phyloP scores from a whole-genome alignment of 164 flowering plant genomes.

The Magnolia changhungtana region DNA sequence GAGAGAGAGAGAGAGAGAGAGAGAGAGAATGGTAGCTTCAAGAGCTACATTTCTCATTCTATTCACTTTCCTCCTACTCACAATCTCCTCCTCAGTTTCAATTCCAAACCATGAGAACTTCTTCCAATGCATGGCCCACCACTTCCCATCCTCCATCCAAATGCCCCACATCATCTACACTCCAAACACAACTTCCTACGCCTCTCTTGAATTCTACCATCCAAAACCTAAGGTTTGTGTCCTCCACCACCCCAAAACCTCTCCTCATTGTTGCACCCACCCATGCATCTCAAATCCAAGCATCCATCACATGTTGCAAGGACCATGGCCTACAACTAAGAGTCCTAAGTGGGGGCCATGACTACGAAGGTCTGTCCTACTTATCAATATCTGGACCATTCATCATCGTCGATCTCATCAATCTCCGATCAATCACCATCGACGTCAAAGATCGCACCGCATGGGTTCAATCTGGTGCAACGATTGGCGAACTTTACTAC shows the following conservation, averaged over 20 bases:
- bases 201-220: conserved; percentile 12
- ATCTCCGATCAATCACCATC: conserved; percentile 16
- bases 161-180: background rate
- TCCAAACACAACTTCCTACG: conserved; percentile 8
- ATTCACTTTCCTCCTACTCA: background rate
- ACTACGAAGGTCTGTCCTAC: conserved; percentile 35
- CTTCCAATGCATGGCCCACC: conserved; percentile 7
- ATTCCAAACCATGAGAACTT: conserved; percentile 4
- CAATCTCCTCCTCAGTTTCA: background rate
- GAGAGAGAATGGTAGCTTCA: background rate
- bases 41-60: background rate
- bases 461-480: conserved; percentile 34
- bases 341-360: conserved; percentile 33
- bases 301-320: conserved; percentile 24
- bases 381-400: conserved; percentile 10
- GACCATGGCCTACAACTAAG: conserved; percentile 14
- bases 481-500: conserved; percentile 31
- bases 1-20: too few relatives aligned
- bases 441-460: conserved; percentile 11
- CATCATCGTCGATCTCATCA: conserved; percentile 24
- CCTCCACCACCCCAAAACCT: conserved; percentile 18
- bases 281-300: conserved; percentile 19
- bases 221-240: conserved; percentile 15
- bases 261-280: conserved; percentile 21
- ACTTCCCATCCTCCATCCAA: background rate